These are phyloP conservation scores for Dactylellina cionopaga DNA, from an alignment of 2,329 filamentous ascomycete genomes.

Conservation along the genomic window DNA sequence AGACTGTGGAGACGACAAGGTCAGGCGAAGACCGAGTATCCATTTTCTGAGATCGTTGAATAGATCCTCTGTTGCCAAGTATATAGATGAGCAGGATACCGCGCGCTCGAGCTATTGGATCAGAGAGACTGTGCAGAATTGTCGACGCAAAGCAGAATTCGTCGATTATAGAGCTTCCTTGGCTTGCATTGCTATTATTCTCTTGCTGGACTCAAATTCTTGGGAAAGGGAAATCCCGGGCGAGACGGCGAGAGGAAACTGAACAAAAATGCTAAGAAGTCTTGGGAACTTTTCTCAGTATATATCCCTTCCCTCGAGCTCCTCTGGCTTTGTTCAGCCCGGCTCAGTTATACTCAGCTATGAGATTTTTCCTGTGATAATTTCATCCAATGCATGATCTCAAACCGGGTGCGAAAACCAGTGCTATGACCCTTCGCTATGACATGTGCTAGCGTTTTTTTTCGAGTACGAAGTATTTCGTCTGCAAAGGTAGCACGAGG, in stretches of 20 bases:
- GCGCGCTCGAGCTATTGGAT: background rate
- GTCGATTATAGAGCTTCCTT: too few relatives aligned
- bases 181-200: too few relatives aligned
- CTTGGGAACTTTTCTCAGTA: constrained; percentile 30
- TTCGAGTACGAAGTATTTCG: too few relatives aligned
- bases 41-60: background rate
- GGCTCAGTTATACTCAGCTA: background rate
- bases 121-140: background rate
- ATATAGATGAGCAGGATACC: too few relatives aligned
- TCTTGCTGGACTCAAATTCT: too few relatives aligned
- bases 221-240: constrained; percentile 3
- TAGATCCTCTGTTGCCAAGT: background rate
- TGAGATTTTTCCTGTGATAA: background rate
- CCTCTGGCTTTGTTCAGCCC: background rate
- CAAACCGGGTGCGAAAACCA: background rate
- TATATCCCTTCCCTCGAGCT: constrained; percentile 13
- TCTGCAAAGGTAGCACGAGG: background rate
- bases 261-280: constrained; percentile 16
- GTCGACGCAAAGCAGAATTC: background rate
- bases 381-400: background rate
- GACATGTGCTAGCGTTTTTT: constrained; percentile 14
- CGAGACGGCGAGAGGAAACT: constrained; percentile 1
- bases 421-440: constrained; percentile 45
- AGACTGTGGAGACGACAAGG: background rate
- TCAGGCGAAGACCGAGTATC: background rate